These are phyloP conservation scores for Trichoderma sp. DNA, from an alignment of 2,329 filamentous ascomycete species.

Conservation along the genomic window DNA sequence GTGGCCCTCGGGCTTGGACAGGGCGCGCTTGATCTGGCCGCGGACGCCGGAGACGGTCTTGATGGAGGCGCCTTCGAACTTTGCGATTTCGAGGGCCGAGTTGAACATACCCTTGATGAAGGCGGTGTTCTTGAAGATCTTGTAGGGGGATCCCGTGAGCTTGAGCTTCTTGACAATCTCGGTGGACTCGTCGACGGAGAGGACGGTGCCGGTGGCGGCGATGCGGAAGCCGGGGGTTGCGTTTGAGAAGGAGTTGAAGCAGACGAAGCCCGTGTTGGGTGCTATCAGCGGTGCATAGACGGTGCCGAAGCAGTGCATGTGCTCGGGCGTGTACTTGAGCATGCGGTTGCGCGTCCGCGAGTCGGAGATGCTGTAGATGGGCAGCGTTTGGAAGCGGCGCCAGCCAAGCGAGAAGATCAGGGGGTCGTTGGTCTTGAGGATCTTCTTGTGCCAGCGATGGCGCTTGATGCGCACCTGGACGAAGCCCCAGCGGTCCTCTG, in stretches of 20 bases:
- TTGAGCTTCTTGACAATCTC: slow-evolving; percentile 99
- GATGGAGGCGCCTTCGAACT: slow-evolving; percentile 95
- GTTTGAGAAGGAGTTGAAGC: slow-evolving; percentile 83
- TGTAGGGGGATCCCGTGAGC: slow-evolving; percentile 87
- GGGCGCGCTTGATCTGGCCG: slow-evolving; percentile 94
- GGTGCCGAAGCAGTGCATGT: slow-evolving; percentile 97
- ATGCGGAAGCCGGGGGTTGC: slow-evolving; percentile 89
- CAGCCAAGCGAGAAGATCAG: slow-evolving; percentile 96
- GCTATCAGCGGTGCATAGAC: slow-evolving; percentile 94
- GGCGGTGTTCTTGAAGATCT: slow-evolving; percentile 98
- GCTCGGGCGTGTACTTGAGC: slow-evolving; percentile 98
- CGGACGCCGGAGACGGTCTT: slow-evolving; percentile 94
- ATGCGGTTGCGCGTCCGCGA: slow-evolving; percentile 91
- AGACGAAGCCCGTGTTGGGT: slow-evolving; percentile 93
- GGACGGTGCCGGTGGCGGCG: slow-evolving; percentile 87
- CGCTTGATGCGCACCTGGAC: slow-evolving; percentile 96
- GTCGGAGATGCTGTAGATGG: slow-evolving; percentile 93
- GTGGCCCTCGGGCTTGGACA: slow-evolving; percentile 89
- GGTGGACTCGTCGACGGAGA: slow-evolving; percentile 90
- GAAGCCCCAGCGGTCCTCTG: slow-evolving; percentile 93
- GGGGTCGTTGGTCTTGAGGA: slow-evolving; percentile 96
- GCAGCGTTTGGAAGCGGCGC: slow-evolving; percentile 89
- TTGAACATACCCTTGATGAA: slow-evolving; percentile 99
- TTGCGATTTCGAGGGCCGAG: slow-evolving; percentile 87
- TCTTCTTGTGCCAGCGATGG: slow-evolving; percentile 98